Base-by-base conservation (phyloP, 495 filamentous ascomycete genomes). In the Talaromyces borbonicus region DNA sequence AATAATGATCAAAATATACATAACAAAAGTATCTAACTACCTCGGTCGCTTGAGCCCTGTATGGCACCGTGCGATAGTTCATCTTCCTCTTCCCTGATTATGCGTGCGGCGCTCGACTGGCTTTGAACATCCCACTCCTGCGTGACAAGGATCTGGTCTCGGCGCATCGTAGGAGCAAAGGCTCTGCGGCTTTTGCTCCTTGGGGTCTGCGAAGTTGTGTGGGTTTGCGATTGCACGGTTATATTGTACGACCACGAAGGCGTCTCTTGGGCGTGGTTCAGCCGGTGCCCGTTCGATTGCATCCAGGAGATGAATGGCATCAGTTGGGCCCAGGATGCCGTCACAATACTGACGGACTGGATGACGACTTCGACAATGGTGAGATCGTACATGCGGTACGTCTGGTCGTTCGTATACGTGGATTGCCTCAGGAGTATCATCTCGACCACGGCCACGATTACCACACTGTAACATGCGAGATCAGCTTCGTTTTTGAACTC, bases 251-350 rank as follows among this genome's bases (percentile, higher is more conserved):
- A 48, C 37, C 29, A 50, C n/a, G 46, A 45, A 5, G 46, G 45
- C 1, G 25, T 38, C 35, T 56, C 52, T n/a, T 52, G 46, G n/a
- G 54, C 49, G 3, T 53, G 53, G 8, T 53, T 43, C 16, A 61
- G 50, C 12, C 46, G 42, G 29, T 56, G 49, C 2, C 54, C 55
- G 32, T 54, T 57, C 1, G 57, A 57, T 43, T 51, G 50, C 39
- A 60, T 46, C 51, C 52, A 55, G 7, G 52, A 49, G 7, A 61
- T 48, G 35, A 61, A 61, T 7, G 58, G 58, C 16, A 55, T 56
- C 23, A 61, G 46, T 41, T 61, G 58, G 9, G 49, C 55, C 56
- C 58, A 61, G 48, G 53, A 60, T 27, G 55, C 49, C 8, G 49
- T 56, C 8, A 58, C 46, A 19, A 57, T 54, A 48, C 50, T 55